Evolutionary conservation across 805 yeast species (phyloP).

Genomic region (Spathaspora girioi): DNA sequence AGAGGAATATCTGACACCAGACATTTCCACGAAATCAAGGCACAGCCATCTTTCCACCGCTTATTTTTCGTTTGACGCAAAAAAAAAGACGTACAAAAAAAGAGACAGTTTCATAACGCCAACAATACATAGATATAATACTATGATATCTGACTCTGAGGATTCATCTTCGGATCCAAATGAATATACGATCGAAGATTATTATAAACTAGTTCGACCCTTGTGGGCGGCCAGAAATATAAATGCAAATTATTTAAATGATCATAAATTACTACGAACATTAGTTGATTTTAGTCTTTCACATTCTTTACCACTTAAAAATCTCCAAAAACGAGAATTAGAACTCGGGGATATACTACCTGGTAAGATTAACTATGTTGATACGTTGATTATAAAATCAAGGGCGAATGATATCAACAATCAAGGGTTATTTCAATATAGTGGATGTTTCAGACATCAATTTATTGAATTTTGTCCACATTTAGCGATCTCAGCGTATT

Average conservation of each 20-base stretch:
- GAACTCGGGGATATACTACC: slow-evolving; percentile 16
- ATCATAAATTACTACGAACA: slow-evolving; percentile 21
- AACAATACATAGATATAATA: neutral
- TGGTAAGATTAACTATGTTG: slow-evolving; percentile 6
- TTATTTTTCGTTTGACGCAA: neutral
- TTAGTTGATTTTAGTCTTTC: slow-evolving; percentile 22
- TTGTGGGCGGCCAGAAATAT: slow-evolving; percentile 13
- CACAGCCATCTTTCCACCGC: neutral
- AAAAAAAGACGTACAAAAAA: neutral
- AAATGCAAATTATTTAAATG: slow-evolving; percentile 11
- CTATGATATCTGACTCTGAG: slow-evolving; percentile 15
- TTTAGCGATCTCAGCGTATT: slow-evolving; percentile 22
- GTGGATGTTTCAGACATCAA: slow-evolving; percentile 20
- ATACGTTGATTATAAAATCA: slow-evolving; percentile 2
- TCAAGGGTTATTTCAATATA: slow-evolving; percentile 7
- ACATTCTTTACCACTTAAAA: slow-evolving; percentile 16
- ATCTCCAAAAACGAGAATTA: slow-evolving; percentile 22
- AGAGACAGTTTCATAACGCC: neutral
- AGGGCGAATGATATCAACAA: slow-evolving; percentile 1
- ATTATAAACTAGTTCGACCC: slow-evolving; percentile 15
- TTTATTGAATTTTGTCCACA: slow-evolving; percentile 25
- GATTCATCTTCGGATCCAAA: slow-evolving; percentile 14
- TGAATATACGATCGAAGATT: slow-evolving; percentile 13
- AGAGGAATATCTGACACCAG: neutral
- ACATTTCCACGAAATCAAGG: neutral